Base-by-base conservation (phyloP, 305 asterid species). In the Plantago rigida region DNA sequence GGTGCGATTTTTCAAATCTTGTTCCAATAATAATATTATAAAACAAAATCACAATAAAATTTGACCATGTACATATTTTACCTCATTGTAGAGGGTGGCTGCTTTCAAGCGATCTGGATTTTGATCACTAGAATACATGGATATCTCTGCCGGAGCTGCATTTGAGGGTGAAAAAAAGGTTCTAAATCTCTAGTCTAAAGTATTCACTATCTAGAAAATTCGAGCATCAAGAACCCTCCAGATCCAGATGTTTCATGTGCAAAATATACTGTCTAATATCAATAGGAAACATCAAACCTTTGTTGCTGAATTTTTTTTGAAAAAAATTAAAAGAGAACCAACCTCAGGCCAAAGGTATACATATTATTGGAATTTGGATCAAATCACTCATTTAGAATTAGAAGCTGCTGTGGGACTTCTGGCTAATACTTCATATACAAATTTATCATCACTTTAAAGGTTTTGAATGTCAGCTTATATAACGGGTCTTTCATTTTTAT, bases 81-180 rank as follows among this genome's bases (percentile, higher is more conserved):
- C 97, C 96, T 84, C 84, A 62, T 91, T 91, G 63, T 81, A 91
- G 60, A 82, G 78, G 66, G 76, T 78, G 71, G 85, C 89, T 73
- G 83, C 53, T 56, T 78, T 82, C 68, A 84, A 60, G 26, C 87
- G 89, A 62, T 78, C 85, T 41, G 81, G 70, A 49, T 73, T 81
- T 50, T 66, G 64, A 73, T 87, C 96, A 62, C 79, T 78, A 60
- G 92, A 83, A 65, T 67, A 71, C 49, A 71, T 76, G 42, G 73
- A 59, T 15, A 82, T 77, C 69, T 83, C 96, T 71, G 80, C 86
- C 2, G 86, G 53, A 69, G 91, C 97, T 91, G 94, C 70, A 75
- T 47, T 34, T 42, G 36, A 24, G 22, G n/a, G 49, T 24, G 57
- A 59, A 63, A 48, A 59, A 61, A 62, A 49, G 4, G 62, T 31